Evolutionary conservation across 2,329 filamentous ascomycete species (phyloP).

Genomic region (Huntiella abstrusa): DNA sequence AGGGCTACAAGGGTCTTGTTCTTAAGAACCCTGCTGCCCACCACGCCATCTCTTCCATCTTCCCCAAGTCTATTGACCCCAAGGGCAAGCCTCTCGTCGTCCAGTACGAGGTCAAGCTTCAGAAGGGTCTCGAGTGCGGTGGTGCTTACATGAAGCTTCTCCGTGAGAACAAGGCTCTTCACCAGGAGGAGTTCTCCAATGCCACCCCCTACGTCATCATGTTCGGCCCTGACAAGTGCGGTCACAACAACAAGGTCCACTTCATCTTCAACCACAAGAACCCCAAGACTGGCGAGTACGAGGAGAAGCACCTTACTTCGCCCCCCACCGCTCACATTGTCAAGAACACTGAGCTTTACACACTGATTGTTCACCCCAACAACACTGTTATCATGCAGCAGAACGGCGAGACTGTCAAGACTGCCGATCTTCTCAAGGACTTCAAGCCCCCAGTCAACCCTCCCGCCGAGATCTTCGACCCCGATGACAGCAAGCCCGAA

Average conservation of each 20-base stretch:
- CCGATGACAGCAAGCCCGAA: slow-evolving; percentile 81
- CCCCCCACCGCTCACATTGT: slow-evolving; percentile 72
- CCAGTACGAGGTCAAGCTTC: slow-evolving; percentile 98
- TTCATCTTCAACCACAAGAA: slow-evolving; percentile 99
- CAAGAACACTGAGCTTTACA: slow-evolving; percentile 92
- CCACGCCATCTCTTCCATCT: slow-evolving; percentile 98
- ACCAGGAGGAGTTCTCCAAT: slow-evolving; percentile 96
- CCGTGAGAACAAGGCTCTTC: slow-evolving; percentile 89
- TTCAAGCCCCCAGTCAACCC: slow-evolving; percentile 92
- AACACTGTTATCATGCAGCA: slow-evolving; percentile 88
- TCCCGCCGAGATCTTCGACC: slow-evolving; percentile 80
- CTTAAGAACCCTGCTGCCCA: slow-evolving; percentile 96
- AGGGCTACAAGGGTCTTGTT: slow-evolving; percentile 89
- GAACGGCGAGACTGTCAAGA: slow-evolving; percentile 74
- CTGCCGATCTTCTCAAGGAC: slow-evolving; percentile 82
- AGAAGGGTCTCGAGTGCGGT: slow-evolving; percentile 92
- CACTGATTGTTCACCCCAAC: slow-evolving; percentile 87
- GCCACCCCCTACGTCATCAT: slow-evolving; percentile 96
- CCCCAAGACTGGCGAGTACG: slow-evolving; percentile 97
- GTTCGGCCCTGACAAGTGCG: slow-evolving; percentile 99
- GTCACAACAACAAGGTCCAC: slow-evolving; percentile 92
- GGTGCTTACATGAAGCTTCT: slow-evolving; percentile 99
- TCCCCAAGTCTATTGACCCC: slow-evolving; percentile 89
- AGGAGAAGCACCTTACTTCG: slow-evolving; percentile 92
- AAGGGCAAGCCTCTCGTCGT: slow-evolving; percentile 94